Percentiles rank a stretch among this genome's conserved stretches.
phyloP scores from a whole-genome alignment of 2,329 filamentous ascomycete genomes.

The Clarireedia monteithiana region DNA sequence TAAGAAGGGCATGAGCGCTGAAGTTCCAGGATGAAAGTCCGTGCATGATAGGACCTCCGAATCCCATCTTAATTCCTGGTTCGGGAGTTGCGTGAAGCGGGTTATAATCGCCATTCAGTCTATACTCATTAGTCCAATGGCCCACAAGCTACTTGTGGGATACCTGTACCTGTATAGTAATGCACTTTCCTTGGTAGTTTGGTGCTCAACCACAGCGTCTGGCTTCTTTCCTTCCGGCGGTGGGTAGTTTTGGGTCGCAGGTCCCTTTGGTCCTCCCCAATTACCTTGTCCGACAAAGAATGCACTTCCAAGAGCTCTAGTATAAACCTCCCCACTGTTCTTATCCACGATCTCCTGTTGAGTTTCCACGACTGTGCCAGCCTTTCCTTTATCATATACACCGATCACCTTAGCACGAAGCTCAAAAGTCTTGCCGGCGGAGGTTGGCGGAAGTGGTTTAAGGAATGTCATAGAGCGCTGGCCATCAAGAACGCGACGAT shows the following conservation, averaged over 20 bases:
- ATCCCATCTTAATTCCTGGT: slow-evolving; percentile 83
- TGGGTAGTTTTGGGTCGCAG: slow-evolving; percentile 69
- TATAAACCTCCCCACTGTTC: slow-evolving; percentile 49
- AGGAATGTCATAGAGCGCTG: slow-evolving; percentile 57
- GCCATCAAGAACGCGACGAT: slow-evolving; percentile 56
- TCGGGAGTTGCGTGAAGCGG: slow-evolving; percentile 83
- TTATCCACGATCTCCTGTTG: slow-evolving; percentile 58
- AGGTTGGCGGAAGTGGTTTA: slow-evolving; percentile 55
- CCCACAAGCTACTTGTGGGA: neutral
- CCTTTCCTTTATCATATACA: slow-evolving; percentile 67
- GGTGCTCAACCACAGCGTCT: slow-evolving; percentile 61
- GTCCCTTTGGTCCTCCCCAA: slow-evolving; percentile 89
- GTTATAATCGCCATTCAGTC: slow-evolving; percentile 91
- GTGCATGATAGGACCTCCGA: slow-evolving; percentile 82
- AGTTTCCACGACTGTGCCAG: slow-evolving; percentile 59
- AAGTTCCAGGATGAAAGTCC: slow-evolving; percentile 85
- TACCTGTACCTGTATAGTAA: slow-evolving; percentile 57
- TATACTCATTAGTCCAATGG: slow-evolving; percentile 20
- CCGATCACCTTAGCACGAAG: slow-evolving; percentile 56
- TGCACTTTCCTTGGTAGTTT: slow-evolving; percentile 65
- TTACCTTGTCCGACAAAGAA: slow-evolving; percentile 64
- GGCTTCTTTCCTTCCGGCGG: slow-evolving; percentile 65
- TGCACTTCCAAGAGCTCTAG: slow-evolving; percentile 47
- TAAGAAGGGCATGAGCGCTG: slow-evolving; percentile 64
- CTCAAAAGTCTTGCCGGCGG: slow-evolving; percentile 55